A percentile compares a stretch with the other conserved stretches of the same genome.
These are phyloP conservation scores for Lotus japonicus DNA, from an alignment of 306 rosid species.

Conservation along the genomic window DNA sequence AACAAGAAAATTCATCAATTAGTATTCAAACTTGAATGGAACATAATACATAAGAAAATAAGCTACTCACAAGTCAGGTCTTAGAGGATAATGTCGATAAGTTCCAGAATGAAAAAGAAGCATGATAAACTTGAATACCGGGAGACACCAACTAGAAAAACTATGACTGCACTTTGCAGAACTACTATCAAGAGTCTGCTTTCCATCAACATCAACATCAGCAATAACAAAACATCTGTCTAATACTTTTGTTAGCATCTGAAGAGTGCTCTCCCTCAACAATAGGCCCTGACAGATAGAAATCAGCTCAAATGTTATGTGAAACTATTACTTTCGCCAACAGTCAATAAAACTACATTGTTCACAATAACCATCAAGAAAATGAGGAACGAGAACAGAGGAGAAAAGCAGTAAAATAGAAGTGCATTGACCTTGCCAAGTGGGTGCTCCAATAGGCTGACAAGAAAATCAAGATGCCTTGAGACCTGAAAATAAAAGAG, in stretches of 20 bases:
- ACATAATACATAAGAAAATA: constrained; percentile 7
- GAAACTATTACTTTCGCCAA: not conserved
- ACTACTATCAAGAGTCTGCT: constrained; percentile 41
- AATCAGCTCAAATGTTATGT: constrained; percentile 1
- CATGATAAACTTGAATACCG: constrained; percentile 68
- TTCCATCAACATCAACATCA: constrained; percentile 49
- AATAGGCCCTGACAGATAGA: constrained; percentile 50
- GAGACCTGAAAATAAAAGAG: constrained; percentile 48
- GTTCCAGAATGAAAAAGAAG: constrained; percentile 48
- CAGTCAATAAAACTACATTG: not conserved
- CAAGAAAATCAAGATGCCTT: constrained; percentile 91
- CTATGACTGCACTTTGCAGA: constrained; percentile 37
- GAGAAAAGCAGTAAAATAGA: not conserved
- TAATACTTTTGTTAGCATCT: constrained; percentile 54
- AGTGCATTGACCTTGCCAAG: constrained; percentile 57
- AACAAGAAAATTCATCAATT: constrained; percentile 13
- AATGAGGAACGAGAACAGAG: constrained; percentile 9
- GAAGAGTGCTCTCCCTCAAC: constrained; percentile 52
- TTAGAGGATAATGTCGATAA: constrained; percentile 32
- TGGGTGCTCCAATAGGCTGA: constrained; percentile 86
- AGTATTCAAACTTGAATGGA: constrained; percentile 6
- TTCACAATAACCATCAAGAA: not conserved
- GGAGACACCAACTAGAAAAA: constrained; percentile 65
- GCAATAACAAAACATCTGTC: constrained; percentile 48
- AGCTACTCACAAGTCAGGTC: constrained; percentile 53